A percentile compares a stretch with the other conserved stretches of the same genome.
Evolutionary conservation across 2,329 filamentous ascomycete species (phyloP).

Genomic region (Sclerotinia glacialis): DNA sequence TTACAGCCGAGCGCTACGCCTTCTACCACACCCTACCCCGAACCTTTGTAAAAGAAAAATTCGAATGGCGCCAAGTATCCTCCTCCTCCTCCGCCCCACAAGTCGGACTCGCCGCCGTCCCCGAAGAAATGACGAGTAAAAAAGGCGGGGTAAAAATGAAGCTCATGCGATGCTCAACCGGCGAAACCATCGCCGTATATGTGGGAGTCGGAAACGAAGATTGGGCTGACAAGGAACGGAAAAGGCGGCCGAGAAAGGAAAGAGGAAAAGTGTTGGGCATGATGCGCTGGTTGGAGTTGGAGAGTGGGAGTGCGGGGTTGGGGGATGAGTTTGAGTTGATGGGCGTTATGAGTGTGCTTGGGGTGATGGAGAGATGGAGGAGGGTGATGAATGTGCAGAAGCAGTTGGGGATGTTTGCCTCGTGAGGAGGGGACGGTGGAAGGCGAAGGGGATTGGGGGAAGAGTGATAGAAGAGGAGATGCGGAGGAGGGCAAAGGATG

Average conservation of each 20-base stretch:
- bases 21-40: conserved; percentile 31
- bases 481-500: no score
- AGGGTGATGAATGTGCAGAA: conserved; percentile 26
- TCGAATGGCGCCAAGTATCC: conserved; percentile 32
- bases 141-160: conserved; percentile 31
- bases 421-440: background rate
- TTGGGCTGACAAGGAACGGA: conserved; percentile 26
- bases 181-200: conserved; percentile 35
- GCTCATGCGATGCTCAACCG: conserved; percentile 30
- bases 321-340: conserved; percentile 34
- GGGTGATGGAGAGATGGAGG: conserved; percentile 33
- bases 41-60: conserved; percentile 29
- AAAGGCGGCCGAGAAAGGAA: conserved; percentile 27
- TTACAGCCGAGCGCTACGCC: conserved; percentile 31
- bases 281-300: conserved; percentile 18
- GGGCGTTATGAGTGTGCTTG: conserved; percentile 32
- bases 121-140: conserved; percentile 24
- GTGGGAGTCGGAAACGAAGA: conserved; percentile 27
- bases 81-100: background rate
- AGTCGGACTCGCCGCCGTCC: background rate
- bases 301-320: conserved; percentile 26
- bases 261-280: conserved; percentile 7
- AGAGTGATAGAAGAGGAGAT: background rate
- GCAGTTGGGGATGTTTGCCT: conserved; percentile 22
- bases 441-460: background rate